Conservation (phyloP, 2,329 filamentous ascomycete genomes). For the Trichoderma atrobrunneum region DNA sequence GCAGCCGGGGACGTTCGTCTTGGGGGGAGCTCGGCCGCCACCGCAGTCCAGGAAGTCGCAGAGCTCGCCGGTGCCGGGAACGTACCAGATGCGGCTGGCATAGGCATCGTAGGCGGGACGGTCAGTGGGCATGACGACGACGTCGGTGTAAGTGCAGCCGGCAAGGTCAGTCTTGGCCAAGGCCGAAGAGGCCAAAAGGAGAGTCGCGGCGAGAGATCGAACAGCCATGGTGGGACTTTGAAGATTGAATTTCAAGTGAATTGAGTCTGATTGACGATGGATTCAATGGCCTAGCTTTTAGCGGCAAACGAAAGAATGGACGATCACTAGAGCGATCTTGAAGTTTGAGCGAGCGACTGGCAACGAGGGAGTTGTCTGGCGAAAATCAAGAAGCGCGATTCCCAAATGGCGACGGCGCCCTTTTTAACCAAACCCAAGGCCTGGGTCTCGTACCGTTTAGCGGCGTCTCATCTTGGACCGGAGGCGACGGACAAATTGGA, state of each 20-base stretch:
- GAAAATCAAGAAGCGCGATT: background rate
- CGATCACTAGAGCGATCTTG: constrained; percentile 13
- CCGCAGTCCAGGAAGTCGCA: constrained; percentile 65
- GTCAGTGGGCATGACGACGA: constrained; percentile 30
- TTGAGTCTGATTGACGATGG: background rate
- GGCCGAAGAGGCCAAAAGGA: constrained; percentile 33
- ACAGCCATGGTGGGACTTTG: constrained; percentile 33
- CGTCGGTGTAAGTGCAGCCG: constrained; percentile 45
- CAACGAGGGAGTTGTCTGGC: background rate
- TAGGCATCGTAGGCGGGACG: constrained; percentile 42
- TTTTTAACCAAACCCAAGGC: background rate
- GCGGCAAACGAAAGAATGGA: constrained; percentile 13
- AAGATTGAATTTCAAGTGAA: background rate
- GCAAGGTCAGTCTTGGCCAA: constrained; percentile 44
- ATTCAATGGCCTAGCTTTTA: constrained; percentile 12
- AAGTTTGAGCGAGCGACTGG: constrained; percentile 14
- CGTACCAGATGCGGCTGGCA: constrained; percentile 55
- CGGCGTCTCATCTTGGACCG: too few species aligned
- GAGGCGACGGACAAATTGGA: too few species aligned
- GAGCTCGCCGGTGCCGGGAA: constrained; percentile 62
- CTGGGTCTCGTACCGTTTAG: background rate
- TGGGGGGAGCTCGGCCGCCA: constrained; percentile 62
- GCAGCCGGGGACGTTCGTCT: constrained; percentile 62
- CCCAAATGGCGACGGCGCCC: background rate
- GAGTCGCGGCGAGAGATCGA: constrained; percentile 26